phyloP scores from a whole-genome alignment of 1,284 basidiomycete genomes.

The Peniophora sp. region DNA sequence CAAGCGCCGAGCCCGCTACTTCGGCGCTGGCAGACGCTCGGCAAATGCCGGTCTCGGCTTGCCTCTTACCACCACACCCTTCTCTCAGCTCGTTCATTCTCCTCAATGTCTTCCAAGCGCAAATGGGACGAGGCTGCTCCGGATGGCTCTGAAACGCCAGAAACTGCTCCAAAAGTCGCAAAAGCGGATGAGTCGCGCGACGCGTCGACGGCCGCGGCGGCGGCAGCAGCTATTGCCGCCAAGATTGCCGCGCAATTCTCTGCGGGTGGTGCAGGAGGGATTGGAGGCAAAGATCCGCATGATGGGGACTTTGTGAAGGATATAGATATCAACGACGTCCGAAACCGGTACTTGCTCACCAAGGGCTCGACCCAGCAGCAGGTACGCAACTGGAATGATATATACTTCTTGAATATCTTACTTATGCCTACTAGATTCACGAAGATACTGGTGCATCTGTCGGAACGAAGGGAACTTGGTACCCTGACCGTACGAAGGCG shows the following conservation, averaged over 20 bases:
- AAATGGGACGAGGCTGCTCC: conserved; percentile 69
- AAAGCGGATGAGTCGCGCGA: conserved; percentile 53
- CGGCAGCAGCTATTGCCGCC: conserved; percentile 81
- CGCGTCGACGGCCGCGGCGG: conserved; percentile 74
- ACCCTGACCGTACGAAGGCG: conserved; percentile 84
- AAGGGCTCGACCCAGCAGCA: conserved; percentile 90
- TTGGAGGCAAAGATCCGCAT: conserved; percentile 55
- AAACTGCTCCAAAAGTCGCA: conserved; percentile 35
- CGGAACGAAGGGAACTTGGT: conserved; percentile 90
- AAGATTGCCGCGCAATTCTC: conserved; percentile 83
- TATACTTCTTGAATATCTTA: neutral
- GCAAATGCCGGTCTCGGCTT: too few species aligned
- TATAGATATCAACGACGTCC: conserved; percentile 95
- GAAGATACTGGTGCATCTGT: conserved; percentile 87
- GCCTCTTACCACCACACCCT: too few species aligned
- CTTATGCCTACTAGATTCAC: conserved; percentile 52
- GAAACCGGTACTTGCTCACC: conserved; percentile 94
- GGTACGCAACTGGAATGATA: conserved; percentile 38
- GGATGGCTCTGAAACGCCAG: conserved; percentile 27
- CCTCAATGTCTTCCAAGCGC: conserved; percentile 51
- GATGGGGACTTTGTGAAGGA: conserved; percentile 86
- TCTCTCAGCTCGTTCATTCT: neutral
- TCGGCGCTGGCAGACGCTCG: too few species aligned
- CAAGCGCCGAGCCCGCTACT: too few species aligned
- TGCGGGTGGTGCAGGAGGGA: conserved; percentile 29